phyloP scores from a whole-genome alignment of 2,329 filamentous ascomycete genomes.

The Cladosporium velox region DNA sequence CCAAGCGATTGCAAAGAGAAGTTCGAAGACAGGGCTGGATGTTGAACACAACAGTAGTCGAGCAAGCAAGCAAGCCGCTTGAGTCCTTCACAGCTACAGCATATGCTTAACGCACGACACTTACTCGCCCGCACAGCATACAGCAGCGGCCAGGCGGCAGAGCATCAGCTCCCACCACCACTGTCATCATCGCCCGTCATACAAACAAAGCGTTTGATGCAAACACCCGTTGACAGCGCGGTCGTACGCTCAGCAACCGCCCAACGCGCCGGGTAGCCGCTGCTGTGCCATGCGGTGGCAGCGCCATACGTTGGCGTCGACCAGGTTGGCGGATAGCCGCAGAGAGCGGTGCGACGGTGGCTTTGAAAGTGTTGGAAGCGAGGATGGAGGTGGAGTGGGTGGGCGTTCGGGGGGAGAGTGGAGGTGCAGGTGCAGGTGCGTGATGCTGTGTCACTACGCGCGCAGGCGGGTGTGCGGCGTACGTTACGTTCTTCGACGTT shows the following conservation, averaged over 20 bases:
- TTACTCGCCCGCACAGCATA: background rate
- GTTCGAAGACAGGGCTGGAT: background rate
- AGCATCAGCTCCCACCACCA: background rate
- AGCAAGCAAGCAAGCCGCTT: background rate
- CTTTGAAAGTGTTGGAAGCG: background rate
- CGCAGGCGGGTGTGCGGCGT: background rate
- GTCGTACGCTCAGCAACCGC: background rate
- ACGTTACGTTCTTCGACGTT: background rate
- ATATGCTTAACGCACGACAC: background rate
- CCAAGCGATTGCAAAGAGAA: background rate
- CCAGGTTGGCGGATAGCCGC: conserved; percentile 3
- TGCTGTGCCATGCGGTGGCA: conserved; percentile 1
- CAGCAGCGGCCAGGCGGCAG: background rate
- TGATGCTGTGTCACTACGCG: background rate
- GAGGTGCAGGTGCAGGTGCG: background rate
- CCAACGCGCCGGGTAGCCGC: conserved; percentile 3
- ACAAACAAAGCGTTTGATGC: background rate
- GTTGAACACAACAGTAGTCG: background rate
- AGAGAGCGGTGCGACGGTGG: background rate
- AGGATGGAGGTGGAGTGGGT: background rate
- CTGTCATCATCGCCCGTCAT: background rate
- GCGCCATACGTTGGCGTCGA: background rate
- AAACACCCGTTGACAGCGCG: conserved; percentile 4
- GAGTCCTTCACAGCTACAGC: background rate
- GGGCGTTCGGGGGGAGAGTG: background rate